Evolutionary conservation across 2,329 filamentous ascomycete genomes (phyloP).

Genomic region (Trichoderma sp.): DNA sequence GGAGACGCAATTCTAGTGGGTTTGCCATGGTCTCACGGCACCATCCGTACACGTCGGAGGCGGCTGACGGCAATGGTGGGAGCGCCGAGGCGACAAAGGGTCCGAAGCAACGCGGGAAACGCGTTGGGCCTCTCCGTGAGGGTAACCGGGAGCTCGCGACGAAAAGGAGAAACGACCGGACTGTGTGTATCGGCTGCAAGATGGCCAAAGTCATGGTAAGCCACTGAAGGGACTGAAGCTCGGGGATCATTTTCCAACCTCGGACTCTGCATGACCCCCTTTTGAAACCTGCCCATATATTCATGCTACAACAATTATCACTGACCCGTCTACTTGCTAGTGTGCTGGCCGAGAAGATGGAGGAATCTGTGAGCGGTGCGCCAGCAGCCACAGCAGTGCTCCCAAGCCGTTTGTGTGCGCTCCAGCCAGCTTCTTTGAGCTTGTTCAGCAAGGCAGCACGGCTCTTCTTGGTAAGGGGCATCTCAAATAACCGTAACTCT

Average conservation of each 20-base stretch:
- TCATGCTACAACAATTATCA: background rate
- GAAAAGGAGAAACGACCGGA: constrained; percentile 24
- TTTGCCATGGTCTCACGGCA: background rate
- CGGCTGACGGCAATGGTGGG: background rate
- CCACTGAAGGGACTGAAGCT: background rate
- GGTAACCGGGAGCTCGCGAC: constrained; percentile 2
- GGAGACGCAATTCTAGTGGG: background rate
- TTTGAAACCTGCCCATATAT: background rate
- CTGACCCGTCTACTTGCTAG: constrained; percentile 1
- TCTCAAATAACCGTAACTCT: background rate
- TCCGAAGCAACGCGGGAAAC: constrained; percentile 5
- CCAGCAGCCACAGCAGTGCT: constrained; percentile 6
- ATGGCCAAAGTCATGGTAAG: constrained; percentile 24
- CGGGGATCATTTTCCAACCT: too few relatives aligned
- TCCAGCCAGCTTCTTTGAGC: constrained; percentile 23
- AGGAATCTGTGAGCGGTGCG: constrained; percentile 4
- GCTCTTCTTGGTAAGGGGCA: constrained; percentile 16
- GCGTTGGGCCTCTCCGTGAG: background rate
- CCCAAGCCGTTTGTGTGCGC: constrained; percentile 23
- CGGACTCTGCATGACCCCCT: background rate
- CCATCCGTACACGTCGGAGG: background rate
- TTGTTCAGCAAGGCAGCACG: constrained; percentile 17
- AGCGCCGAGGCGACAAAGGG: too few relatives aligned
- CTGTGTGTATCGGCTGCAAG: constrained; percentile 26
- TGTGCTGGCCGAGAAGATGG: constrained; percentile 4